Conservation (phyloP, 2,329 filamentous ascomycete genomes). For the Cyclaneusma minus region DNA sequence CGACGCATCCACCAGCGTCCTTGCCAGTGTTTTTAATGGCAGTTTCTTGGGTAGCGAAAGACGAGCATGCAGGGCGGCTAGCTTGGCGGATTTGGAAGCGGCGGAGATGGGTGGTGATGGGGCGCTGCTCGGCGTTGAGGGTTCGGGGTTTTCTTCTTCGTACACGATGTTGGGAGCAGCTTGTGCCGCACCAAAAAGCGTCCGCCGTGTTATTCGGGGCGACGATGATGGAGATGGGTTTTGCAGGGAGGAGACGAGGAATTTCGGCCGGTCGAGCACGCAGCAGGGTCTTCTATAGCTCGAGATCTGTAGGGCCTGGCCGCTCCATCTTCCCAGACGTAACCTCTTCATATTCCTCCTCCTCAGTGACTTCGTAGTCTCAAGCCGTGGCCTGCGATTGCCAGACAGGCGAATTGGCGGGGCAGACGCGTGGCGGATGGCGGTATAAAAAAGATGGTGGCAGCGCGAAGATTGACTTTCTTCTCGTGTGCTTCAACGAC, state of each 20-base stretch:
- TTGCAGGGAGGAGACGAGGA: no score
- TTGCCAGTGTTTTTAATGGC: slow-evolving; percentile 72
- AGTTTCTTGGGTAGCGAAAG: slow-evolving; percentile 68
- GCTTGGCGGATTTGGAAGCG: slow-evolving; percentile 65
- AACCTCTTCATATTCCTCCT: slow-evolving; percentile 36
- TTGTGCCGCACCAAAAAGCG: slow-evolving; percentile 1
- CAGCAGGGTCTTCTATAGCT: slow-evolving; percentile 27
- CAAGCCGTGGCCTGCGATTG: slow-evolving; percentile 1
- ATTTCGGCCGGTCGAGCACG: no score
- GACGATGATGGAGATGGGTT: no score
- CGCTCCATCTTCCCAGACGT: slow-evolving; percentile 41
- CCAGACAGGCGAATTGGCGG: slow-evolving; percentile 1
- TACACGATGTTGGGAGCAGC: slow-evolving; percentile 9
- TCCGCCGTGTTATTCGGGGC: no score
- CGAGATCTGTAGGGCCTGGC: no score
- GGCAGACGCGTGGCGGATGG: slow-evolving; percentile 1
- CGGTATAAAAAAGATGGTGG: slow-evolving; percentile 2
- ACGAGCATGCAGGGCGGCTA: slow-evolving; percentile 82
- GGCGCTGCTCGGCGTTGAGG: slow-evolving; percentile 21
- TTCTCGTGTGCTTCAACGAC: no score
- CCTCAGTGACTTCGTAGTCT: slow-evolving; percentile 5
- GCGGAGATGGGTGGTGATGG: slow-evolving; percentile 58
- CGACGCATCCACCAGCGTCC: slow-evolving; percentile 71
- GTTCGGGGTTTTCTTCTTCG: slow-evolving; percentile 11
- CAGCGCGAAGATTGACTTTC: slow-evolving; percentile 6